phyloP scores from a whole-genome alignment of 805 yeast genomes.

The Kuraishia hungarica region DNA sequence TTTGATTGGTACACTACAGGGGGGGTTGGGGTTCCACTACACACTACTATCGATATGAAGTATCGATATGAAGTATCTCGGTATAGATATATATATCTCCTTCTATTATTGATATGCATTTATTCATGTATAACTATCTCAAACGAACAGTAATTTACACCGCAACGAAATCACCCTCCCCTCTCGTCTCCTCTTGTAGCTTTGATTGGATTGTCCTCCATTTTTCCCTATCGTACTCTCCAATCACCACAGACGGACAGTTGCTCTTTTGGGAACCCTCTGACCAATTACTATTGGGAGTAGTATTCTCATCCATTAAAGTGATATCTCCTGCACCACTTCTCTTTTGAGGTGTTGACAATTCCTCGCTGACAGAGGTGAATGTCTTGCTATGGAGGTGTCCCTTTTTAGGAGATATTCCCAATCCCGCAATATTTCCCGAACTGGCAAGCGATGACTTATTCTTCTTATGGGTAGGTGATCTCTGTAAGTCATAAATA shows the following conservation, averaged over 20 bases:
- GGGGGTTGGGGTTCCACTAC: too few relatives aligned
- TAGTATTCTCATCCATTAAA: constrained; percentile 4
- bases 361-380: not conserved
- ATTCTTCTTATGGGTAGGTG: not conserved
- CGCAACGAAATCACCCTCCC: too few relatives aligned
- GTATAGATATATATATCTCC: too few relatives aligned
- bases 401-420: not conserved
- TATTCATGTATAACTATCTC: too few relatives aligned
- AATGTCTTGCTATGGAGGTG: too few relatives aligned
- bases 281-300: constrained; percentile 15
- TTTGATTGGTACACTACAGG: too few relatives aligned
- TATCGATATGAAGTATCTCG: too few relatives aligned
- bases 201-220: constrained; percentile 43
- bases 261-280: constrained; percentile 21
- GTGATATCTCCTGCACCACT: not conserved
- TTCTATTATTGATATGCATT: too few relatives aligned
- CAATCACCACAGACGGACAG: constrained; percentile 50
- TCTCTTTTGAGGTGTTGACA: not conserved
- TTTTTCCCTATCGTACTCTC: constrained; percentile 59
- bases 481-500: not conserved
- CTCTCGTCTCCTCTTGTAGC: not conserved
- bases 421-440: not conserved
- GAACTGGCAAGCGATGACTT: not conserved
- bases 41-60: too few relatives aligned
- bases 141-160: too few relatives aligned